phyloP scores from a whole-genome alignment of 2,329 filamentous ascomycete species.

The Pseudofabraea citricarpa region DNA sequence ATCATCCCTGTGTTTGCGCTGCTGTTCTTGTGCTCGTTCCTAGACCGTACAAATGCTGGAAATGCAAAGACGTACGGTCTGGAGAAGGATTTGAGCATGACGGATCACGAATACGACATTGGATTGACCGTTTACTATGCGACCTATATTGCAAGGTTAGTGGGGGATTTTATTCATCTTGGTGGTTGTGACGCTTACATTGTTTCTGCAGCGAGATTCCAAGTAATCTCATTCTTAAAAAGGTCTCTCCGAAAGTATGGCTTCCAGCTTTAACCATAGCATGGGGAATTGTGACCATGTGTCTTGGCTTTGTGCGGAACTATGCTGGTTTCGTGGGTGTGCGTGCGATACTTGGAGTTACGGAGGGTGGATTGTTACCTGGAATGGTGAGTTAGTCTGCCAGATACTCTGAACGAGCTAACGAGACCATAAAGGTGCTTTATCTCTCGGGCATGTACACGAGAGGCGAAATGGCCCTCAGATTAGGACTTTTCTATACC shows the following conservation, averaged over 20 bases:
- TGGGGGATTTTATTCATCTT: too few species aligned
- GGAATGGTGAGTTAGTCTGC: conserved; percentile 60
- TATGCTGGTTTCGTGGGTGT: conserved; percentile 53
- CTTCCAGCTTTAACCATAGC: conserved; percentile 57
- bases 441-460: conserved; percentile 61
- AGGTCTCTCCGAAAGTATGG: conserved; percentile 50
- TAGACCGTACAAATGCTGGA: conserved; percentile 69
- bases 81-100: conserved; percentile 52
- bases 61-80: conserved; percentile 64
- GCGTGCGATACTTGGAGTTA: conserved; percentile 55
- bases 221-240: conserved; percentile 52
- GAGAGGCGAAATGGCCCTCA: conserved; percentile 40
- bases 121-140: conserved; percentile 62
- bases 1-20: conserved; percentile 59
- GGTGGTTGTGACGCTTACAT: too few species aligned
- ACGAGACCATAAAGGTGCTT: too few species aligned
- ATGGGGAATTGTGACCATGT: conserved; percentile 68
- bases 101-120: conserved; percentile 57
- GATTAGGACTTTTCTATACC: conserved; percentile 65
- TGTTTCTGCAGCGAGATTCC: conserved; percentile 52
- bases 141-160: conserved; percentile 54
- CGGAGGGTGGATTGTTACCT: conserved; percentile 61
- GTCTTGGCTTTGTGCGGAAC: conserved; percentile 39
- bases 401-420: too few species aligned
- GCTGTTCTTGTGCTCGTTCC: conserved; percentile 60